Base-by-base conservation (phyloP, 2,329 filamentous ascomycete species). In the Blastomyces silverae region DNA sequence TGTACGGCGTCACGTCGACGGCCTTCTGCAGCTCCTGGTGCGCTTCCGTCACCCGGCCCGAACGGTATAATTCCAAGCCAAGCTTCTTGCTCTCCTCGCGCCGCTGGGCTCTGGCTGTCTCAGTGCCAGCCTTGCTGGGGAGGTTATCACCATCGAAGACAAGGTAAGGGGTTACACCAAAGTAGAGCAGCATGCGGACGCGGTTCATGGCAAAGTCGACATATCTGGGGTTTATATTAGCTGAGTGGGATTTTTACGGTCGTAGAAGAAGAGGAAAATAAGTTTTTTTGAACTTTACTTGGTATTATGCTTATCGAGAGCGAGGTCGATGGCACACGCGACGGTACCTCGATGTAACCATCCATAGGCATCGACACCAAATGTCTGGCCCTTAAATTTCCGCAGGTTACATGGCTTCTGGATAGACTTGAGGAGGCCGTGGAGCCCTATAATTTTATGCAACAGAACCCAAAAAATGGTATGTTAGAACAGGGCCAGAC, bases 361-460 rank as follows among this genome's bases (percentile, higher is more conserved):
- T 75, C 93, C 94, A 82, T 99, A 99, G 65, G 90, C 93, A 77
- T 99, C 94, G 46, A 99, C 88, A n/a, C 90, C 95, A 58, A 99
- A 84, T 1, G 89, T 96, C 78, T 96, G 88, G 62, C 93, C 94
- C 15, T 85, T 80, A 76, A 90, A 97, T 73, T 92, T 92, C 75
- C 92, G 95, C 66, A 99, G 82, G 70, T 91, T 89, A 61, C 86
- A 89, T 73, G 90, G 89, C 73, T 90, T 92, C 66, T 99, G 94
- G 64, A 99, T 97, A 57, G 94, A 97, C 79, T 97, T 97, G 67
- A 99, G 86, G 66, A 97, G 83, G 48, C 91, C 91, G 44, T 97
- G 84, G 63, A 99, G 85, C 56, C 94, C 93, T 92, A 28, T 48
- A 57, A 17, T 44, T 44, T 64, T 56, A 25, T 25, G 22, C n/a